A percentile compares a stretch with the other conserved stretches of the same genome.
Evolutionary conservation across 2,329 filamentous ascomycete genomes (phyloP).

Genomic region (Chaetomiaceae sp.): DNA sequence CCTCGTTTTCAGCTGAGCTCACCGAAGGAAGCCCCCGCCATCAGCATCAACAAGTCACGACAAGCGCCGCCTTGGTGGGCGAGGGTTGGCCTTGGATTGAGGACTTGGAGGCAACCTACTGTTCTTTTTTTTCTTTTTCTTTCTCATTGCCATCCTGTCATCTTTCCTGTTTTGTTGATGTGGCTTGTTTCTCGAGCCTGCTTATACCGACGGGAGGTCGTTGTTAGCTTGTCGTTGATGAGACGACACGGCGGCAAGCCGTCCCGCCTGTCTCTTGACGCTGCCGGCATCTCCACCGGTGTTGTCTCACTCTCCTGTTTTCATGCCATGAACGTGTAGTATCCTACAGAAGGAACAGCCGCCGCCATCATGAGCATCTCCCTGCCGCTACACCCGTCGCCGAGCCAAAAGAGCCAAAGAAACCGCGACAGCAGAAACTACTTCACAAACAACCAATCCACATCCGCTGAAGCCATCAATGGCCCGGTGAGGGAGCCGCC

Average conservation of each 20-base stretch:
- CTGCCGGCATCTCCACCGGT: too few relatives aligned
- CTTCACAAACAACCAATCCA: slow-evolving; percentile 45
- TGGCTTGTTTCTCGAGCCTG: not conserved
- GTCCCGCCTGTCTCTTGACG: too few relatives aligned
- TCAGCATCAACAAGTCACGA: not conserved
- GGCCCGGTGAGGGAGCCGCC: slow-evolving; percentile 55
- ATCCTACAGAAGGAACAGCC: not conserved
- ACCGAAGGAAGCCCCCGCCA: slow-evolving; percentile 2
- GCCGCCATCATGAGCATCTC: slow-evolving; percentile 44
- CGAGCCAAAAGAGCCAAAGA: slow-evolving; percentile 45
- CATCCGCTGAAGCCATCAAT: slow-evolving; percentile 59
- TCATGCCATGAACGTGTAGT: slow-evolving; percentile 9
- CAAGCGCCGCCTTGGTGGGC: not conserved
- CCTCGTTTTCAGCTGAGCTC: not conserved
- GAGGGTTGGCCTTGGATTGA: not conserved
- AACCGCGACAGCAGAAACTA: slow-evolving; percentile 55
- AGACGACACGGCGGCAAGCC: not conserved
- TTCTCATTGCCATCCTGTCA: not conserved
- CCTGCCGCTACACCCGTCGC: slow-evolving; percentile 46
- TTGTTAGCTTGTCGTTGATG: not conserved
- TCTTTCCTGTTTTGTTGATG: not conserved
- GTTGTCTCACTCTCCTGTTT: not conserved
- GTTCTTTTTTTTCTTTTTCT: not conserved
- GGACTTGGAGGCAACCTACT: not conserved
- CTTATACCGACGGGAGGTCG: not conserved